Evolutionary conservation across 169 alveolate species (phyloP).

Genomic region (Plasmodium knowlesi): DNA sequence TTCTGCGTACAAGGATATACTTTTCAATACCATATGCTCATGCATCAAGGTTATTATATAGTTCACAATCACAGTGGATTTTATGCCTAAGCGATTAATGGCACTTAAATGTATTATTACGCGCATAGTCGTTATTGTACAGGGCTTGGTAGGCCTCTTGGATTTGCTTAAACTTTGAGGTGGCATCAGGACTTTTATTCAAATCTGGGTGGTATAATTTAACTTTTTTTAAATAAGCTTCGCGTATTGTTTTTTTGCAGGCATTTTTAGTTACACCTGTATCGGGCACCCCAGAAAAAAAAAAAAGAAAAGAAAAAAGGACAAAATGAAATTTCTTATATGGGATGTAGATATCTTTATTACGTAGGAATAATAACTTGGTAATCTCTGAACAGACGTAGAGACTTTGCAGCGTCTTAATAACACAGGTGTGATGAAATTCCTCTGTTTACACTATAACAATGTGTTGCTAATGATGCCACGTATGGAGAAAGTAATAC

Average conservation of each 20-base stretch:
- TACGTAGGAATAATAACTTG: background rate
- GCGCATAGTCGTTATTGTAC: conserved; percentile 82
- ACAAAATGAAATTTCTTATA: background rate
- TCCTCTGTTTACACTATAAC: background rate
- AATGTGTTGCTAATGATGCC: background rate
- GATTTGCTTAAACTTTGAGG: conserved; percentile 88
- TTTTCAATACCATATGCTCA: background rate
- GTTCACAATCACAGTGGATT: background rate
- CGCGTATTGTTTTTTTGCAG: conserved; percentile 89
- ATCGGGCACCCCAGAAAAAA: background rate
- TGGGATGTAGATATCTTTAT: background rate
- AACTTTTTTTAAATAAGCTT: conserved; percentile 92
- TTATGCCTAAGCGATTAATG: background rate
- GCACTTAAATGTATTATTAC: conserved; percentile 49
- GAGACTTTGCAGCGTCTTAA: background rate
- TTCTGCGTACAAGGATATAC: background rate
- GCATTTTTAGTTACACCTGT: conserved; percentile 86
- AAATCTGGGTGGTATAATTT: conserved; percentile 94
- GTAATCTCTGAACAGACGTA: background rate
- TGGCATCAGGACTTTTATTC: conserved; percentile 86
- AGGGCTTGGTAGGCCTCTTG: conserved; percentile 91
- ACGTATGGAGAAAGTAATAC: background rate
- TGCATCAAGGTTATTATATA: background rate
- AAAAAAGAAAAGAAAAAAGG: too few relatives aligned
- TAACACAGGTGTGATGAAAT: background rate